Evolutionary conservation across 805 yeast genomes (phyloP).

Genomic region (Ogataea pilisensis): DNA sequence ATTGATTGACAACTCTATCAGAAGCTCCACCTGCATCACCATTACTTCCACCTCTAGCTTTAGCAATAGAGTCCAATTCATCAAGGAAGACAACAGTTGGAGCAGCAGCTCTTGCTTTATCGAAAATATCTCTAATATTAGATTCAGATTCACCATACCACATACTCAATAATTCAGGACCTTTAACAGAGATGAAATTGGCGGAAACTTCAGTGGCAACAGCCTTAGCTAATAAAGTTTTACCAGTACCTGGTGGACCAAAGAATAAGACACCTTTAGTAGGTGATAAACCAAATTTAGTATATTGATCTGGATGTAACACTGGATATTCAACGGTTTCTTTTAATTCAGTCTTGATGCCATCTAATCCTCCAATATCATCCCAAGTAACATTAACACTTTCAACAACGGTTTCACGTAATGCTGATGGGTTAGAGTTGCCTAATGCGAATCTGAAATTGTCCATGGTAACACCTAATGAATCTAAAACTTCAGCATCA

Average conservation of each 20-base stretch:
- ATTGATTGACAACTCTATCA: slow-evolving; percentile 93
- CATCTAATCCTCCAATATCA: slow-evolving; percentile 98
- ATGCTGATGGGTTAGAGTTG: slow-evolving; percentile 96
- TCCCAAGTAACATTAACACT: slow-evolving; percentile 99
- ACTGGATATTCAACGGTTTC: slow-evolving; percentile 99
- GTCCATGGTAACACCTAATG: slow-evolving; percentile 98
- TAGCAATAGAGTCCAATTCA: slow-evolving; percentile 96
- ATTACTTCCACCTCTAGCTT: slow-evolving; percentile 86
- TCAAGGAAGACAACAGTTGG: slow-evolving; percentile 98
- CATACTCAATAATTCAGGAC: slow-evolving; percentile 96
- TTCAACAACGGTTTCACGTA: slow-evolving; percentile 99
- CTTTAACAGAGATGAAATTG: slow-evolving; percentile 94
- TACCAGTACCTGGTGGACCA: slow-evolving; percentile 99
- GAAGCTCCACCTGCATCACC: slow-evolving; percentile 98
- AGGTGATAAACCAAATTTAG: slow-evolving; percentile 96
- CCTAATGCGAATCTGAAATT: slow-evolving; percentile 97
- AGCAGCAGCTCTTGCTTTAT: slow-evolving; percentile 98
- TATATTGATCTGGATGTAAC: slow-evolving; percentile 96
- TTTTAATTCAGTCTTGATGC: slow-evolving; percentile 92
- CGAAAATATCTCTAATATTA: slow-evolving; percentile 95
- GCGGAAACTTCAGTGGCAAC: slow-evolving; percentile 99
- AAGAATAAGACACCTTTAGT: slow-evolving; percentile 97
- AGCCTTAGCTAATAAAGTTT: slow-evolving; percentile 95
- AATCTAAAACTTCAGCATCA: slow-evolving; percentile 94
- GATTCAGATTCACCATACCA: slow-evolving; percentile 99